These are phyloP conservation scores for Bruguiera parviflora DNA, from an alignment of 345 rosid genomes.

Conservation along the genomic window DNA sequence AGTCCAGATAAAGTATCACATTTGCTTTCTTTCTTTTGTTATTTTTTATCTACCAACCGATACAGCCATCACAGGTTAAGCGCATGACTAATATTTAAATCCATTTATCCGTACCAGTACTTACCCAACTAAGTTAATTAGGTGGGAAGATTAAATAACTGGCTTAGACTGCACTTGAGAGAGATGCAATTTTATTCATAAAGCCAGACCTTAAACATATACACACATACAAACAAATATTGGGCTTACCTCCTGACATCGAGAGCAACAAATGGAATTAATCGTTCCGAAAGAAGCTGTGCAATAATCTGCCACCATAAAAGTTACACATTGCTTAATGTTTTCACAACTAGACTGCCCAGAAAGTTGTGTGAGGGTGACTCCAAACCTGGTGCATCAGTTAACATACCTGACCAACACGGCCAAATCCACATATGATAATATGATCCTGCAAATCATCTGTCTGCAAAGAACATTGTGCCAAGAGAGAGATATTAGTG, in stretches of 20 bases:
- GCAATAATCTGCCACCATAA: conserved; percentile 70
- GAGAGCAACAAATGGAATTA: conserved; percentile 96
- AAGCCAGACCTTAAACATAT: neutral
- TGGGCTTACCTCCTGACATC: conserved; percentile 80
- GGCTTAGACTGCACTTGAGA: neutral
- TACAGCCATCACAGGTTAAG: too few relatives aligned
- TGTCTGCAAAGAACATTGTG: conserved; percentile 53
- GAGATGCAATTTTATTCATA: neutral
- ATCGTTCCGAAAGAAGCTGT: conserved; percentile 95
- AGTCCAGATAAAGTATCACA: too few relatives aligned
- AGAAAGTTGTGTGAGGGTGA: neutral
- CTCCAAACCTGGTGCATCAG: neutral
- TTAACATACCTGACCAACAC: conserved; percentile 82
- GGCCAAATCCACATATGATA: conserved; percentile 93
- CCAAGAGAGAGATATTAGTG: conserved; percentile 15
- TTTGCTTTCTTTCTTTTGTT: too few relatives aligned
- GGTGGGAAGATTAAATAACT: neutral
- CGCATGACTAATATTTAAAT: too few relatives aligned
- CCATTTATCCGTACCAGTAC: too few relatives aligned
- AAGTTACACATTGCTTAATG: neutral
- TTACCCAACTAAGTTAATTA: neutral
- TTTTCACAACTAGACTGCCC: too few relatives aligned
- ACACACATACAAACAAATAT: neutral
- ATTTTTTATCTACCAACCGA: too few relatives aligned
- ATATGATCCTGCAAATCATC: conserved; percentile 99